phyloP scores from a whole-genome alignment of 116 monocot genomes.

The Thalassia testudinum region DNA sequence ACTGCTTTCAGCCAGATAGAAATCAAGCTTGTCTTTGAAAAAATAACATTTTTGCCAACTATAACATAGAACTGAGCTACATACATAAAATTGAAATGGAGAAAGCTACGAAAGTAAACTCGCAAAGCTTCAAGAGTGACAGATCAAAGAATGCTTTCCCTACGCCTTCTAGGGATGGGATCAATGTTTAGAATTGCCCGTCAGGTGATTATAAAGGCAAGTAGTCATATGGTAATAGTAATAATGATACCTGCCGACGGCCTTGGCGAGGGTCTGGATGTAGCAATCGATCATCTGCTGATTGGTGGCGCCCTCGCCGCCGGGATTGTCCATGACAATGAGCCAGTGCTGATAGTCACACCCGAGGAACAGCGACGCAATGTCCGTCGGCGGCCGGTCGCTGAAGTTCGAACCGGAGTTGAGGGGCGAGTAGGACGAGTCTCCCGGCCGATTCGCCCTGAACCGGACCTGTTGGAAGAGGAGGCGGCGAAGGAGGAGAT shows the following conservation, averaged over 20 bases:
- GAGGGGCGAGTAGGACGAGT: conserved; percentile 45
- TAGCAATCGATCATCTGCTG: conserved; percentile 91
- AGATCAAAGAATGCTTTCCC: too few relatives aligned
- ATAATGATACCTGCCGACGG: conserved; percentile 37
- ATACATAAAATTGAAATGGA: too few relatives aligned
- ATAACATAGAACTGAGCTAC: too few relatives aligned
- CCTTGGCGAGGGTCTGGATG: conserved; percentile 65
- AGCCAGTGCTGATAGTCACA: conserved; percentile 89
- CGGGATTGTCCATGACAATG: conserved; percentile 80
- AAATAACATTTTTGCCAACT: too few relatives aligned
- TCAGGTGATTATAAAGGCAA: too few relatives aligned
- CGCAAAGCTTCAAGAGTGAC: too few relatives aligned
- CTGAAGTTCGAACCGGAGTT: conserved; percentile 23
- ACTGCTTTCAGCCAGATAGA: too few relatives aligned
- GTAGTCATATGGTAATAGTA: too few relatives aligned
- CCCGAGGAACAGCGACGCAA: conserved; percentile 68
- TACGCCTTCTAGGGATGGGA: too few relatives aligned
- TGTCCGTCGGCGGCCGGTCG: conserved; percentile 60
- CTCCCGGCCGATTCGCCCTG: conserved; percentile 36
- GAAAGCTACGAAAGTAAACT: too few relatives aligned
- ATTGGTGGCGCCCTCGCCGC: conserved; percentile 63
- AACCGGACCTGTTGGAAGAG: conserved; percentile 19
- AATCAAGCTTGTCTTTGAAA: too few relatives aligned
- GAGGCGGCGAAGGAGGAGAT: not conserved
- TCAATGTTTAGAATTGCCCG: too few relatives aligned